Conservation (phyloP, 495 filamentous ascomycete species). For the Barbatosphaeria neglecta region DNA sequence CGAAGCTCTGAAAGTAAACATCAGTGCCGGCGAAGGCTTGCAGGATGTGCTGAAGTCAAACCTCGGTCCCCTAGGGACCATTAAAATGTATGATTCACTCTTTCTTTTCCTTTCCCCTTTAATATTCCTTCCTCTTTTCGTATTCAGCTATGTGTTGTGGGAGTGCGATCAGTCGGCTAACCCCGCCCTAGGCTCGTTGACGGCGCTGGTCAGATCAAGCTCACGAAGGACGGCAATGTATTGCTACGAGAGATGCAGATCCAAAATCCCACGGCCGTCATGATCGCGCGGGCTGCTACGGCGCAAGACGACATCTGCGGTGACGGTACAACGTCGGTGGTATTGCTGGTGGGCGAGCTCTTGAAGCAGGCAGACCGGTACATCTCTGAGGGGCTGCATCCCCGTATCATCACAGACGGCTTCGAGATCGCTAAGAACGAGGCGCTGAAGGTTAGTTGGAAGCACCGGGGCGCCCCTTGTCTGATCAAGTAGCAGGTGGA, state of each 20-base stretch:
- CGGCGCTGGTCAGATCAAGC: slow-evolving; percentile 94
- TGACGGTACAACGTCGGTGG: slow-evolving; percentile 95
- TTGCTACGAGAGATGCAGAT: slow-evolving; percentile 93
- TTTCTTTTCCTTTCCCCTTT: too few relatives aligned
- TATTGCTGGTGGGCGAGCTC: slow-evolving; percentile 89
- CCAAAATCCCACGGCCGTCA: slow-evolving; percentile 86
- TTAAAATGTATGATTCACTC: slow-evolving; percentile 97
- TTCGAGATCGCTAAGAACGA: slow-evolving; percentile 96
- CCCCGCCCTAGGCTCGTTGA: slow-evolving; percentile 68
- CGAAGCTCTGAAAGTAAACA: slow-evolving; percentile 93
- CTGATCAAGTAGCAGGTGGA: neutral
- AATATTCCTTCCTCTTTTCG: too few relatives aligned
- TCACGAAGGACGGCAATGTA: slow-evolving; percentile 98
- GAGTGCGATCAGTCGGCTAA: slow-evolving; percentile 13
- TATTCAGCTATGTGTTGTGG: too few relatives aligned
- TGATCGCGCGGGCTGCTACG: slow-evolving; percentile 96
- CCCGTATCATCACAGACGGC: slow-evolving; percentile 91
- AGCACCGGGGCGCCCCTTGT: too few relatives aligned
- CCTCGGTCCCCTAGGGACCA: slow-evolving; percentile 81
- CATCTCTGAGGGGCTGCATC: slow-evolving; percentile 89
- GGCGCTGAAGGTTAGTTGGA: slow-evolving; percentile 59
- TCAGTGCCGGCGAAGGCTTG: slow-evolving; percentile 86
- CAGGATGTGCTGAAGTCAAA: slow-evolving; percentile 97
- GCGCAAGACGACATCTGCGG: slow-evolving; percentile 98
- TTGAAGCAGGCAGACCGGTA: slow-evolving; percentile 94